A percentile compares a stretch with the other conserved stretches of the same genome.
Conservation (phyloP, 257 asterid species). For the Lavandula angustifolia region DNA sequence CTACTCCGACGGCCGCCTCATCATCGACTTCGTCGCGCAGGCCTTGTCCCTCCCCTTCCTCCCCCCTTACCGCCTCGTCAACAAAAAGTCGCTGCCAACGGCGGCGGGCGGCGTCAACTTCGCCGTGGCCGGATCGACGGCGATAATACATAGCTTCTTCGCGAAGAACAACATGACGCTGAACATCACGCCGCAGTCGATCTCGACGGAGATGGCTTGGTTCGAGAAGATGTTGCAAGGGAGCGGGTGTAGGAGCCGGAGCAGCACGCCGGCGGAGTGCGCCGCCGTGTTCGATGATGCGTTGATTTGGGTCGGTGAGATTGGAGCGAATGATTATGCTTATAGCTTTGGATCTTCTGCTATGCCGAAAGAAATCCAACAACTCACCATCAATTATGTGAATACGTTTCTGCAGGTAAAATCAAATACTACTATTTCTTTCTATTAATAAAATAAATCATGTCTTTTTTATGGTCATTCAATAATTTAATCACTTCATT, state of each 20-base stretch:
- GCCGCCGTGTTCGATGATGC: conserved; percentile 39
- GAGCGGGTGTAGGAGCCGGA: conserved; percentile 36
- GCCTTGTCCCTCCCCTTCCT: conserved; percentile 59
- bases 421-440: background rate
- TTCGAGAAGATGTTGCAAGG: conserved; percentile 35
- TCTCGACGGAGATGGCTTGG: conserved; percentile 51
- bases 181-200: conserved; percentile 50
- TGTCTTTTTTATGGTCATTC: too few species aligned
- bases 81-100: conserved; percentile 28
- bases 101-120: conserved; percentile 56
- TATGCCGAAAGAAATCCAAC: conserved; percentile 45
- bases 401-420: conserved; percentile 61
- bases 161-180: conserved; percentile 43
- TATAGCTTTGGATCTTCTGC: conserved; percentile 60
- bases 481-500: background rate
- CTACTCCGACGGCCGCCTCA: conserved; percentile 87
- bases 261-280: conserved; percentile 32
- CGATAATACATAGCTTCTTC: conserved; percentile 50
- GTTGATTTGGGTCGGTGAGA: conserved; percentile 62
- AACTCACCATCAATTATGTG: conserved; percentile 55
- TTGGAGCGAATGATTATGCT: conserved; percentile 74
- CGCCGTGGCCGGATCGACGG: conserved; percentile 74
- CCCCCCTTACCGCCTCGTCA: conserved; percentile 50
- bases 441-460: background rate
- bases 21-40: conserved; percentile 68